These are phyloP conservation scores for Warburgia ugandensis DNA, from an alignment of 164 flowering plant genomes.

Conservation along the genomic window DNA sequence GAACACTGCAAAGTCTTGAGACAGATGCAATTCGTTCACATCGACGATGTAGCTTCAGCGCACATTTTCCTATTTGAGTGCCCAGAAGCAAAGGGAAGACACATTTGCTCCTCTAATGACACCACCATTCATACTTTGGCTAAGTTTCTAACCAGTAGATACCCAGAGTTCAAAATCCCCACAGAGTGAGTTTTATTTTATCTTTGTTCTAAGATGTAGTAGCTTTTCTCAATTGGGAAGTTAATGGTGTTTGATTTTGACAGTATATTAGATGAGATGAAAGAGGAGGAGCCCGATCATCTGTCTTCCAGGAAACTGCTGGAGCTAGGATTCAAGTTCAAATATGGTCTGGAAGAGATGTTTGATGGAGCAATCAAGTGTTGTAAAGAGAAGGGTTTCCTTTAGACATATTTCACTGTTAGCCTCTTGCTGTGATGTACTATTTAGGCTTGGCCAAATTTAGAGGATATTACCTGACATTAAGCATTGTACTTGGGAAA, in stretches of 20 bases:
- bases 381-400: constrained; percentile 24
- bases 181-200: constrained; percentile 28
- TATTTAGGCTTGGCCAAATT: no score
- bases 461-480: no score
- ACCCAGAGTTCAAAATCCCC: constrained; percentile 34
- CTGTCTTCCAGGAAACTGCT: constrained; percentile 37
- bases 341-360: constrained; percentile 43
- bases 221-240: no score
- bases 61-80: constrained; percentile 16
- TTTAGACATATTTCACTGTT: no score
- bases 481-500: no score
- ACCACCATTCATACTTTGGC: constrained; percentile 11
- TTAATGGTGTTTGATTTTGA: no score
- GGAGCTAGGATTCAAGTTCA: constrained; percentile 34
- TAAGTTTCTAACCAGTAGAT: constrained; percentile 24
- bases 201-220: no score
- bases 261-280: no score
- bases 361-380: constrained; percentile 26
- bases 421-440: no score
- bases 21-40: constrained; percentile 15
- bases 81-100: constrained; percentile 16
- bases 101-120: constrained; percentile 18
- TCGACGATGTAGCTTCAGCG: constrained; percentile 20
- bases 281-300: neutral
- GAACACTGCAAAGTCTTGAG: constrained; percentile 8